phyloP scores from a whole-genome alignment of 1,284 basidiomycete genomes.

The Rhodotorula mucilaginosa region DNA sequence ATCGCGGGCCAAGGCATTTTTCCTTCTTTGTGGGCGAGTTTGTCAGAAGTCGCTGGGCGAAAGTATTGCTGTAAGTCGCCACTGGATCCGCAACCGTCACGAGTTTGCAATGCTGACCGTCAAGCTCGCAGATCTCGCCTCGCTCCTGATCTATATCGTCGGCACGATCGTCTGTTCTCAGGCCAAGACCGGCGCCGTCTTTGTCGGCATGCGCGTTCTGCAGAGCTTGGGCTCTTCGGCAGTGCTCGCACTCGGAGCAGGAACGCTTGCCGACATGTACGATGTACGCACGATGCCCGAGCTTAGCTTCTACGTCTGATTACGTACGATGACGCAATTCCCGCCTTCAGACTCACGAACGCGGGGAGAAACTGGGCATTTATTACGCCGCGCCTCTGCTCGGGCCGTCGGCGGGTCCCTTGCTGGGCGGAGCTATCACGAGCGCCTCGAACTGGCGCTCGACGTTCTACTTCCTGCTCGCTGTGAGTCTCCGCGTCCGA shows the following conservation, averaged over 20 bases:
- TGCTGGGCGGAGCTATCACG: no score
- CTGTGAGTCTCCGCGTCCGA: constrained; percentile 41
- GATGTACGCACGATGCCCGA: constrained; percentile 1
- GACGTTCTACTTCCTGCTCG: constrained; percentile 66
- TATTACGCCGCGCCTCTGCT: constrained; percentile 57
- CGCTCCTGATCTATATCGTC: constrained; percentile 42
- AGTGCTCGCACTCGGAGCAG: constrained; percentile 73
- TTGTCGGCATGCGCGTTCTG: constrained; percentile 70
- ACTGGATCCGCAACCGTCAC: background rate
- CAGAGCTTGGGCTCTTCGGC: constrained; percentile 57
- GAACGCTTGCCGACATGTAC: constrained; percentile 60
- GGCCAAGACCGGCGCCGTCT: constrained; percentile 57
- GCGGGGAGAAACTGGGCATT: constrained; percentile 74
- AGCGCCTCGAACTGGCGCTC: constrained; percentile 61
- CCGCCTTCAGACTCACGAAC: constrained; percentile 59
- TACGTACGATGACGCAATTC: no score
- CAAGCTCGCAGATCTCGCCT: background rate
- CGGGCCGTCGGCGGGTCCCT: constrained; percentile 43
- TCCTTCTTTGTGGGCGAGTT: constrained; percentile 67
- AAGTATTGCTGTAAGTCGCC: constrained; percentile 52
- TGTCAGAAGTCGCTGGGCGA: constrained; percentile 75
- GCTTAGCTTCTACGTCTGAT: background rate
- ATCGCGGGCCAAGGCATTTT: constrained; percentile 72
- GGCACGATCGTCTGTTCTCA: constrained; percentile 32
- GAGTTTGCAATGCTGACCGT: background rate